Evolutionary conservation across 2,329 filamentous ascomycete species (phyloP).

Genomic region (Clathrospora elynae): DNA sequence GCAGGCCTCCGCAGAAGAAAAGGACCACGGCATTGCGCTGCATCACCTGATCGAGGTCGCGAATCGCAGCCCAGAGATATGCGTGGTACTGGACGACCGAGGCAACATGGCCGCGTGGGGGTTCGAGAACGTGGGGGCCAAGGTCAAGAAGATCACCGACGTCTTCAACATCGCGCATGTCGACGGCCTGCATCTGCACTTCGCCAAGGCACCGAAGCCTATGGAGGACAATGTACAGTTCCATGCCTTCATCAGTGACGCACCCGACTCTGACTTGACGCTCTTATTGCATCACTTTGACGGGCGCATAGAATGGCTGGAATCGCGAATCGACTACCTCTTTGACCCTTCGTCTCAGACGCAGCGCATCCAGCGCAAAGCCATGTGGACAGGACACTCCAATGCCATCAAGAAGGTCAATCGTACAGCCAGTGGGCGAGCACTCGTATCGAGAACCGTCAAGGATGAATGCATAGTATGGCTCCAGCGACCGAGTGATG

Average conservation of each 20-base stretch:
- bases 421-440: conserved; percentile 78
- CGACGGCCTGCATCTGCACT: conserved; percentile 58
- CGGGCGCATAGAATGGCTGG: conserved; percentile 80
- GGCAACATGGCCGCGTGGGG: conserved; percentile 93
- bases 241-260: conserved; percentile 71
- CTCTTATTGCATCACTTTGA: conserved; percentile 84
- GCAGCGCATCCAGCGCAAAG: conserved; percentile 64
- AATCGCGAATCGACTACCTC: conserved; percentile 76
- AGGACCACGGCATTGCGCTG: conserved; percentile 70
- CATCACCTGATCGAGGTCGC: conserved; percentile 86
- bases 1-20: conserved; percentile 61
- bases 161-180: conserved; percentile 89
- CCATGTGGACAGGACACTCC: conserved; percentile 84
- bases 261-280: conserved; percentile 66
- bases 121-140: conserved; percentile 81
- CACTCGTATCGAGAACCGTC: conserved; percentile 79
- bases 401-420: conserved; percentile 82
- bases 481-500: conserved; percentile 65
- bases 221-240: conserved; percentile 68
- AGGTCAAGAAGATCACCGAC: conserved; percentile 66
- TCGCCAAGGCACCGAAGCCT: conserved; percentile 39
- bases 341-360: conserved; percentile 71
- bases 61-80: conserved; percentile 84
- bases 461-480: conserved; percentile 82
- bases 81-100: conserved; percentile 79